Evolutionary conservation across 202 grass and related monocot genomes (phyloP), one percentile per base, ranked within the genome.

Genomic region (Eragrostis tef): DNA sequence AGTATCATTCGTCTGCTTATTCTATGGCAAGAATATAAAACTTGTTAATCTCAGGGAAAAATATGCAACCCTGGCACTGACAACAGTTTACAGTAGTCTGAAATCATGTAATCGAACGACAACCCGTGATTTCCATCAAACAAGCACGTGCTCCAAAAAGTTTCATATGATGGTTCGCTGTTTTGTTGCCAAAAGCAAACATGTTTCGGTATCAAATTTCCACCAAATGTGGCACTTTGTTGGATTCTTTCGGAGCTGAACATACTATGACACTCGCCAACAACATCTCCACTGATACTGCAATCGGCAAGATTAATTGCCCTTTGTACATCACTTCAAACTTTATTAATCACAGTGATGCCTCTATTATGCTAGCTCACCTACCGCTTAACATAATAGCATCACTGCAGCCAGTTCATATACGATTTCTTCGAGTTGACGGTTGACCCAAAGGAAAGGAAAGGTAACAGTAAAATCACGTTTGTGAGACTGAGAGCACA

Each of bases 1-100:
- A 41, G 94, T 93, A 48, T 97, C 89, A 54, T 84, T 36, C 10
- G 52, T 87, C 49, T 87, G 75, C 60, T 74, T 93, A 34, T 65
- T 71, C 88, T 90, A 49, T 34, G 73, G 0, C 11, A 86, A 67
- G 25, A 81, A 79, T 24, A 86, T 69, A 85, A 25, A 11, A n/a
- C 6, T 21, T 86, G 50, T 15, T 14, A 47, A 11, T 2, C 9
- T 67, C 17, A 19, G 20, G 12, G 4, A 1, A 17, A 41, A 60
- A 68, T 49, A 29, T n/a, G n/a, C 42, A 59, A n/a, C 34, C 21
- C 10, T 12, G 20, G 5, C 1, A 36, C 59, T 20, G 51, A 51
- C 46, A 25, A 64, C 10, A 64, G 22, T 64, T 0, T 11, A 8
- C 0, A 58, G 1, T 69, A 47, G 24, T 13, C 19, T 6, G 12